Evolutionary conservation across 139 green algal genomes (phyloP).

Genomic region (Yamagishiella unicocca): DNA sequence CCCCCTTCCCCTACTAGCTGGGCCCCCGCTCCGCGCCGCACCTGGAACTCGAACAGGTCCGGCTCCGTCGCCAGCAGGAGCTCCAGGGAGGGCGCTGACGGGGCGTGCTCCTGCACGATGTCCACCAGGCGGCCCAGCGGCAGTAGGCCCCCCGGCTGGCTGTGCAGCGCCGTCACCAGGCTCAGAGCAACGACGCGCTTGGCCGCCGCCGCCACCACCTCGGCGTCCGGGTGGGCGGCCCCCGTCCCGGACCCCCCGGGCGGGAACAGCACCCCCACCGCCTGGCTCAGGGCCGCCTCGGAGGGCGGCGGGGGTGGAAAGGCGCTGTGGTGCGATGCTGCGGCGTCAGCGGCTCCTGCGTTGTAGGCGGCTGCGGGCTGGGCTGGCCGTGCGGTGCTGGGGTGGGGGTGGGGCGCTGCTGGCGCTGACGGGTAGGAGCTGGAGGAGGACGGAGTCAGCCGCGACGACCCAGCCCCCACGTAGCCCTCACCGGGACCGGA

Average conservation of each 20-base stretch:
- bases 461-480: too few relatives aligned
- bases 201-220: not conserved
- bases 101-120: not conserved
- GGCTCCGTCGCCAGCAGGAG: slow-evolving; percentile 9
- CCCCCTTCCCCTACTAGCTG: not conserved
- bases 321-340: not conserved
- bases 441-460: too few relatives aligned
- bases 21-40: not conserved
- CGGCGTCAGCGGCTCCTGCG: not conserved
- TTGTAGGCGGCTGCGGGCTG: not conserved
- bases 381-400: not conserved
- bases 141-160: slow-evolving; percentile 23
- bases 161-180: slow-evolving; percentile 18
- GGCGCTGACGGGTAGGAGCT: too few relatives aligned
- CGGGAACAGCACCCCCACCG: slow-evolving; percentile 10
- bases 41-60: slow-evolving; percentile 38
- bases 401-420: not conserved
- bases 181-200: not conserved
- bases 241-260: too few relatives aligned
- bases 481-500: too few relatives aligned
- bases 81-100: not conserved
- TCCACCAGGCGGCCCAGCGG: slow-evolving; percentile 25
- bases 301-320: not conserved
- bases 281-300: not conserved
- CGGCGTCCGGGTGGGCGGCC: not conserved